Evolutionary conservation across 495 filamentous ascomycete genomes (phyloP).

Genomic region (Penicillium cinerascens): DNA sequence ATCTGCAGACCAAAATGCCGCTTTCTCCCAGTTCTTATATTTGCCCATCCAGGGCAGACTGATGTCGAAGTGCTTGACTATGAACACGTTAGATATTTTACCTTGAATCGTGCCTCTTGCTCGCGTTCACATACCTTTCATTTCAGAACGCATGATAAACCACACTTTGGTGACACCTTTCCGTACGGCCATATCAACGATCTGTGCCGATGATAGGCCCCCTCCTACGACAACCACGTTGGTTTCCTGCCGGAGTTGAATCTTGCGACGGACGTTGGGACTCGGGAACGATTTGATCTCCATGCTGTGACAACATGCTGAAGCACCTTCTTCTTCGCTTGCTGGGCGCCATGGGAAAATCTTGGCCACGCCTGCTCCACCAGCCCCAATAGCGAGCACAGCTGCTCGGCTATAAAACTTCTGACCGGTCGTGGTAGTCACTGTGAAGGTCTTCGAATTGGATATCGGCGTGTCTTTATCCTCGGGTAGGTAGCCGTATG

Average conservation of each 20-base stretch:
- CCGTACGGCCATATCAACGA: constrained; percentile 53
- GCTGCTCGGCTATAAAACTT: constrained; percentile 49
- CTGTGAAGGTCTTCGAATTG: constrained; percentile 47
- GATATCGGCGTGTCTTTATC: constrained; percentile 7
- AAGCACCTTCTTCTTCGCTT: constrained; percentile 38
- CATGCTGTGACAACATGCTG: constrained; percentile 50
- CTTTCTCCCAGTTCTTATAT: constrained; percentile 60
- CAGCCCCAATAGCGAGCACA: constrained; percentile 56
- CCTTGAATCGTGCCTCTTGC: too few species aligned
- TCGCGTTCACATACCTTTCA: constrained; percentile 38
- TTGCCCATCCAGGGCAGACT: constrained; percentile 64
- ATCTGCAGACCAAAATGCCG: constrained; percentile 60
- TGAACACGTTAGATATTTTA: background rate
- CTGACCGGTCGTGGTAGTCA: constrained; percentile 43
- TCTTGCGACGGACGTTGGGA: constrained; percentile 40
- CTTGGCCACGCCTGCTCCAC: constrained; percentile 39
- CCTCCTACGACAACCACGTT: constrained; percentile 59
- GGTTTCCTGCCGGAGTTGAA: constrained; percentile 41
- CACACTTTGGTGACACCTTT: constrained; percentile 53
- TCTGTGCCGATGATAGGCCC: constrained; percentile 58
- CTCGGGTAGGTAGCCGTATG: constrained; percentile 36
- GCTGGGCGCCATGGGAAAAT: constrained; percentile 44
- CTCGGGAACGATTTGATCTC: constrained; percentile 51
- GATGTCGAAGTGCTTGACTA: constrained; percentile 62
- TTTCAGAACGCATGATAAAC: constrained; percentile 54